Conservation (phyloP, 2,329 filamentous ascomycete genomes). For the Fusarium pseudocircinatum region DNA sequence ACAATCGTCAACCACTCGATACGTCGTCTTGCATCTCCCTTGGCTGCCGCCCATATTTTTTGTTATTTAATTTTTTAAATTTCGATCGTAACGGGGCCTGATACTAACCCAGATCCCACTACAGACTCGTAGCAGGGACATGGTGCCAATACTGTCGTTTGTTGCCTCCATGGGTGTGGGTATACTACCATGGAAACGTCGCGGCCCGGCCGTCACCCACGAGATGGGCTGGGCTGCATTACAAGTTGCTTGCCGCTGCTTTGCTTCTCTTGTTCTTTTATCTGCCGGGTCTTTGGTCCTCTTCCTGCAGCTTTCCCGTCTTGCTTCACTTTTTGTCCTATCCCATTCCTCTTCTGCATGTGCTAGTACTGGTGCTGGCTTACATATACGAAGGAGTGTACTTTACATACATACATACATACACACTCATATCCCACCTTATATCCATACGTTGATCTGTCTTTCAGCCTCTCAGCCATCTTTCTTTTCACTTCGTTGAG, state of each 20-base stretch:
- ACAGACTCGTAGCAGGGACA: not conserved
- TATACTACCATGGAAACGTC: constrained; percentile 13
- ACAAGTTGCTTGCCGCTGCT: constrained; percentile 25
- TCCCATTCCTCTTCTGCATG: constrained; percentile 27
- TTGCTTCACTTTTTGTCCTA: constrained; percentile 37
- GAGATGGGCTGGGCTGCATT: constrained; percentile 24
- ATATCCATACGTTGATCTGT: constrained; percentile 15
- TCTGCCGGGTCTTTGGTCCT: constrained; percentile 38
- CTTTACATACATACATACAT: constrained; percentile 27
- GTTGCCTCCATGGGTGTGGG: constrained; percentile 22
- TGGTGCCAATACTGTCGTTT: constrained; percentile 17
- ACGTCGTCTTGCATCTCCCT: constrained; percentile 22
- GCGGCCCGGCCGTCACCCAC: constrained; percentile 25
- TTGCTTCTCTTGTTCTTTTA: constrained; percentile 30
- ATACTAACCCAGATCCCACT: constrained; percentile 21
- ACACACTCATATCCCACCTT: constrained; percentile 24
- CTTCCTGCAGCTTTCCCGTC: constrained; percentile 36
- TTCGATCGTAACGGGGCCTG: constrained; percentile 20
- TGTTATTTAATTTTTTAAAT: constrained; percentile 12
- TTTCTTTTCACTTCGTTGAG: constrained; percentile 3
- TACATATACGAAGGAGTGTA: constrained; percentile 35
- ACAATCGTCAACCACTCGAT: constrained; percentile 42
- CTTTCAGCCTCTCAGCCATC: constrained; percentile 8
- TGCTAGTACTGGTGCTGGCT: constrained; percentile 8
- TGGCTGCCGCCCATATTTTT: constrained; percentile 34